Evolutionary conservation across 1,284 basidiomycete genomes (phyloP), one percentile per base, ranked within the genome.

Genomic region (Trametes polyzona): DNA sequence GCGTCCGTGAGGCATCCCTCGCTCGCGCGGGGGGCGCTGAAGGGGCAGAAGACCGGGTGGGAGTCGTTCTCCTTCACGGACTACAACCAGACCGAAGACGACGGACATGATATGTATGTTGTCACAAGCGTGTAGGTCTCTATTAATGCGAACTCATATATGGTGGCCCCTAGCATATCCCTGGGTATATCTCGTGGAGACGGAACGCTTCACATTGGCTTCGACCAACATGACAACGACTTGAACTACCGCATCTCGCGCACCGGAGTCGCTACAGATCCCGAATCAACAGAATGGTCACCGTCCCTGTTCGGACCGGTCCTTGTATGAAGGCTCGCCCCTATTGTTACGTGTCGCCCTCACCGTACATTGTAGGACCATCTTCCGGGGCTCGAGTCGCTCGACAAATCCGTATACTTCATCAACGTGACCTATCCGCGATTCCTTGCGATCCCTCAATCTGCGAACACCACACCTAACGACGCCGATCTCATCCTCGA

Each of bases 341-440:
- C n/a, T n/a, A n/a, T n/a, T n/a, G n/a, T n/a, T n/a, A n/a, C n/a
- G n/a, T n/a, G n/a, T n/a, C n/a, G n/a, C n/a, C n/a, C n/a, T n/a
- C n/a, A n/a, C 3, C 14, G 16, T 21, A 8, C 37, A n/a, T n/a
- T n/a, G n/a, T n/a, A 77, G 76, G 67, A 77, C 57, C 64, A 70
- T 47, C 69, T 78, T 1, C 76, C 74, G 0, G 75, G 75, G 2
- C 70, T 74, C 4, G 74, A 74, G 55, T 42, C 57, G 17, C 67
- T 78, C 11, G 73, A 77, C 55, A 72, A 70, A 57, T 66, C 68
- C 1, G 54, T 67, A 0, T 71, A 71, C 61, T 75, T 74, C 60
- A 66, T 73, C 50, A 74, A 77, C 47, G 65, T 77, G 19, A 78
- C 77, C 0, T 79, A 79, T 61, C 78, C 77, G 6, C 70, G 76